Base-by-base conservation (phyloP, 2,329 filamentous ascomycete species). In the Xylariaceae sp. region DNA sequence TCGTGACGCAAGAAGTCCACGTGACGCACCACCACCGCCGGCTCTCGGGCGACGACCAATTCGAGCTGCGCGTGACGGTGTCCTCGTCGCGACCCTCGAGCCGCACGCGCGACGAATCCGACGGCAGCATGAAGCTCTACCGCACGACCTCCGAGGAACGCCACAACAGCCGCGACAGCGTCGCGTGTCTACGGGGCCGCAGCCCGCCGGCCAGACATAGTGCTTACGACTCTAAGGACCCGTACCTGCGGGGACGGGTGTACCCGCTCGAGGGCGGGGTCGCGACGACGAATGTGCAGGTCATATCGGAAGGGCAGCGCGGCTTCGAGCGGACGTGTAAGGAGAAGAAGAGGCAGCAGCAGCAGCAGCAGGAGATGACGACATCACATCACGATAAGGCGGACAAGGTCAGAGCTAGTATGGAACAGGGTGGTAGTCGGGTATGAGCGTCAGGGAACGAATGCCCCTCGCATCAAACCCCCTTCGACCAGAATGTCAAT, bases 1-100 rank as follows among this genome's bases (percentile, higher is more conserved):
- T 74, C 59, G 69, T 75, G 11, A 74, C 73, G 11, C 71, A 70
- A 10, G 73, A 75, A 53, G 68, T 75, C 7, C 70, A 68, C 64
- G 65, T 72, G 9, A 69, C 67, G 53, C 68, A 61, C 50, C 67
- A 70, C 54, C 68, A 70, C 62, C 66, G 68, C 0, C 66, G 67
- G 8, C 59, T 69, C 6, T 68, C 68, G 3, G 61, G 65, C 44
- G 62, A 61, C 18, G 59, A 62, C 56, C 39, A 53, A 13, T 62
- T 60, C 49, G 62, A 64, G 37, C 57, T 64, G 2, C 53, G 39
- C 51, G 2, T 55, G 17, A 35, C 35, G n/a, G 37, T 44, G 15
- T 34, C 58, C 4, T n/a, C 53, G 2, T 61, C 54, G 2, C 1
- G 51, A 11, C 54, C 30, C 30, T 50, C 61, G 23, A 49, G 49